Base-by-base conservation (phyloP, 768 basidiomycete genomes). In the Leccinum aurantiacum region DNA sequence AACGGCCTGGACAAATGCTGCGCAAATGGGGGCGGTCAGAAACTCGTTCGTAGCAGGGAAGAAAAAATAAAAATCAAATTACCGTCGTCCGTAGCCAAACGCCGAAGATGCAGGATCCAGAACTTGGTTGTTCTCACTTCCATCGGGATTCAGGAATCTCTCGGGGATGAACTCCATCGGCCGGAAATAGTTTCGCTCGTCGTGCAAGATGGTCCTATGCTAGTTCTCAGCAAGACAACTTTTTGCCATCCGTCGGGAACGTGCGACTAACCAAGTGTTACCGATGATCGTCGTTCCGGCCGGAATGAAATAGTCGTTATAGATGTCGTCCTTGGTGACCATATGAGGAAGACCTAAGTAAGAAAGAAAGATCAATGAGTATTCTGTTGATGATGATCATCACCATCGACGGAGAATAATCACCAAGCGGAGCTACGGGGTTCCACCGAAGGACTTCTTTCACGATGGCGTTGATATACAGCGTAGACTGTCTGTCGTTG, bases 231-330 rank as follows among this genome's bases (percentile, higher is more conserved):
- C n/a, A 57, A 8, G 29, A 41, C 37, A 38, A 17, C 5, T 10
- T n/a, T 46, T 6, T 11, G 3, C 46, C 22, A 13, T 33, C 31
- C 33, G 33, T 33, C 6, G n/a, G 2, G 2, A 24, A 47, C 46
- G 46, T 14, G 22, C 1, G 8, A 35, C 67, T 61, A 15, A 79
- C 85, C 86, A 87, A 19, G 83, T 79, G 63, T 86, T 88, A 1
- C 84, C 84, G 29, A 85, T 80, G 17, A 88, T 79, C 9, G 79
- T 81, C 1, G 86, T 76, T 14, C 72, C 72, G 4, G 69, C 72
- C n/a, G 72, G 72, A 44, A 74, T 74, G 57, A 72, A 70, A 54
- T 71, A 74, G 37, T 69, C 72, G 22, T 69, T 50, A 48, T 74
- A 75, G 37, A 54, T 52, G 59, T 75, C 74, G 46, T 73, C 71